Evolutionary conservation across 768 basidiomycete species (phyloP).

Genomic region (Mycena floridula): DNA sequence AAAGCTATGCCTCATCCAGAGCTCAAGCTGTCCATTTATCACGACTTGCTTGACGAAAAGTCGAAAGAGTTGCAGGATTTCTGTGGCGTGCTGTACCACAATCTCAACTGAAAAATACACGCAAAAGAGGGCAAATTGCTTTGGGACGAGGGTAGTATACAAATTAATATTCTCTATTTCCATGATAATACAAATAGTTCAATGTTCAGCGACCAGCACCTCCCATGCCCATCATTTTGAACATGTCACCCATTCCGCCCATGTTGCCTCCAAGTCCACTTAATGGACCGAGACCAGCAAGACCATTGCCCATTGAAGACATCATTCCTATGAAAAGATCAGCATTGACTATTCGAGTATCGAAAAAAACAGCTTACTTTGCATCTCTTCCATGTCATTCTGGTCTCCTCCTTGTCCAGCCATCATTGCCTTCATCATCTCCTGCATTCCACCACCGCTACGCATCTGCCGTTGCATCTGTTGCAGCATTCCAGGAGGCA

Average conservation of each 20-base stretch:
- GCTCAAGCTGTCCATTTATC: no score
- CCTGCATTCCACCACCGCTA: slow-evolving; percentile 86
- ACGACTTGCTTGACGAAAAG: no score
- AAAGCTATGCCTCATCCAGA: no score
- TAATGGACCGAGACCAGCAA: slow-evolving; percentile 45
- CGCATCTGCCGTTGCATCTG: slow-evolving; percentile 84
- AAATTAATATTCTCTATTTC: no score
- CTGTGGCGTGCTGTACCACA: no score
- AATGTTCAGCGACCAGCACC: slow-evolving; percentile 29
- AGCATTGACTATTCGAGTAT: neutral
- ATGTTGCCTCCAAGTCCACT: slow-evolving; percentile 39
- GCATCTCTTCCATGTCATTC: slow-evolving; percentile 92
- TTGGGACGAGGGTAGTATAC: no score
- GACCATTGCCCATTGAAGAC: slow-evolving; percentile 71
- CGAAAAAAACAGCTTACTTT: slow-evolving; percentile 45
- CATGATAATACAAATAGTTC: no score
- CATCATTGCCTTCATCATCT: slow-evolving; percentile 99
- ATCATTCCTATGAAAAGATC: slow-evolving; percentile 63
- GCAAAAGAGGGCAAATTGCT: no score
- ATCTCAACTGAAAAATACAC: no score
- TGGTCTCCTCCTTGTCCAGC: slow-evolving; percentile 89
- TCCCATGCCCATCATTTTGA: slow-evolving; percentile 88
- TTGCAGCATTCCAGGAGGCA: slow-evolving; percentile 94
- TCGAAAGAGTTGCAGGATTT: no score
- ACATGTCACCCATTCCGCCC: slow-evolving; percentile 71